Evolutionary conservation across 148 eudicot species (phyloP), one percentile per base, ranked within the genome.

Genomic region (Vaccinium darrowii): DNA sequence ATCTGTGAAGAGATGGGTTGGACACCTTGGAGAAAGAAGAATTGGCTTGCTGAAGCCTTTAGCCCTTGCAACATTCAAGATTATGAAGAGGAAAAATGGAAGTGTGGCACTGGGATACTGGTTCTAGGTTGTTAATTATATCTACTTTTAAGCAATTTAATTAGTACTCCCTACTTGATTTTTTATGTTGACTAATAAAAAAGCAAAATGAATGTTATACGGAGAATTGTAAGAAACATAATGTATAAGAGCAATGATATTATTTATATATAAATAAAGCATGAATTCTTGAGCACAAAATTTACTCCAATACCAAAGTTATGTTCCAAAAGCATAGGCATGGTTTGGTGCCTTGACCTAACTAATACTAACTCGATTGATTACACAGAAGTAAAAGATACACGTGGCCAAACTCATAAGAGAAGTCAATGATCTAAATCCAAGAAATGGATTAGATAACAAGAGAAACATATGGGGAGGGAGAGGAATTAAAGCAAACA

Each of bases 1-100:
- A 88, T 94, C 7, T 97, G 98, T 79, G 90, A 94, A 84, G 98
- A 95, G 73, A 97, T 95, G 96, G 99, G 99, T 0, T 95, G 95
- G 98, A 86, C 12, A 23, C 90, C 93, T 3, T 97, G 96, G 95
- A 90, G 99, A 91, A 97, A 93, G 92, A 89, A 88, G 8, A 93
- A 21, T 65, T 95, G 94, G 98, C 65, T 94, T 11, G 90, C 92
- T 3, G 98, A 95, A 86, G 97, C 94, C 65, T 92, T 97, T 78
- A 93, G 93, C 89, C 96, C 98, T 16, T 97, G 94, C 84, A 94
- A 86, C 65, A 95, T 98, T 80, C 96, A 90, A 87, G 98, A 95
- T 82, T 95, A 91, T 60, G 78, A 86, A 74, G 88, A 89, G 56
- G 15, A 86, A 16, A 54, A 85, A 71, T 85, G 79, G 19, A 67